phyloP scores from a whole-genome alignment of 176 grass and related monocot genomes.

The Avena atlantica region DNA sequence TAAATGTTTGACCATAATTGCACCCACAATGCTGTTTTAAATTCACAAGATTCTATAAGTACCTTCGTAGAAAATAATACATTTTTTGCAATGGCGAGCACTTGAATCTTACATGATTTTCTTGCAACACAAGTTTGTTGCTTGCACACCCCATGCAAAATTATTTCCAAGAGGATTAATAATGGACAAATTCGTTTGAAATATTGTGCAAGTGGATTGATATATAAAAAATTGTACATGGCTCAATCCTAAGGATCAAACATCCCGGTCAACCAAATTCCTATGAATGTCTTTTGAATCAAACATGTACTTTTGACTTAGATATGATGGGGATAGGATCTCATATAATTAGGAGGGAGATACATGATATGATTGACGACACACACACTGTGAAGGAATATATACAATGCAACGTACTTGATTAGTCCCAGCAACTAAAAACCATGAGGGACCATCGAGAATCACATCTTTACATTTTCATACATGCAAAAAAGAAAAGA shows the following conservation, averaged over 20 bases:
- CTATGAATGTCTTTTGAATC: neutral
- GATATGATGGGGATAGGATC: neutral
- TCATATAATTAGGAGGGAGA: neutral
- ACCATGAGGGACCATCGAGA: neutral
- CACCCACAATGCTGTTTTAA: neutral
- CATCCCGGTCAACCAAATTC: neutral
- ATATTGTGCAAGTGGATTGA: neutral
- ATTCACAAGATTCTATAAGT: neutral
- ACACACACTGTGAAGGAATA: neutral
- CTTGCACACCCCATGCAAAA: neutral
- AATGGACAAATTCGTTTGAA: neutral
- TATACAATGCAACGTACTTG: neutral
- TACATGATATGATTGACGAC: neutral
- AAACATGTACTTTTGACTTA: neutral
- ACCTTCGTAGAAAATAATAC: too few relatives aligned
- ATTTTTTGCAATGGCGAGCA: too few relatives aligned
- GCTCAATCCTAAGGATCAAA: neutral
- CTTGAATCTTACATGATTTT: neutral
- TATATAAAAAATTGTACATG: neutral
- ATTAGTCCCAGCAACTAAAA: slow-evolving; percentile 2
- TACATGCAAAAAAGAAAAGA: neutral
- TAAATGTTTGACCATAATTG: neutral
- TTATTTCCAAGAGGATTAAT: neutral
- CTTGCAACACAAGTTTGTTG: neutral
- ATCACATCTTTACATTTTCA: slow-evolving; percentile 2